These are phyloP conservation scores for Fraxinus angustifolia DNA, from an alignment of 305 asterid species.

Conservation along the genomic window DNA sequence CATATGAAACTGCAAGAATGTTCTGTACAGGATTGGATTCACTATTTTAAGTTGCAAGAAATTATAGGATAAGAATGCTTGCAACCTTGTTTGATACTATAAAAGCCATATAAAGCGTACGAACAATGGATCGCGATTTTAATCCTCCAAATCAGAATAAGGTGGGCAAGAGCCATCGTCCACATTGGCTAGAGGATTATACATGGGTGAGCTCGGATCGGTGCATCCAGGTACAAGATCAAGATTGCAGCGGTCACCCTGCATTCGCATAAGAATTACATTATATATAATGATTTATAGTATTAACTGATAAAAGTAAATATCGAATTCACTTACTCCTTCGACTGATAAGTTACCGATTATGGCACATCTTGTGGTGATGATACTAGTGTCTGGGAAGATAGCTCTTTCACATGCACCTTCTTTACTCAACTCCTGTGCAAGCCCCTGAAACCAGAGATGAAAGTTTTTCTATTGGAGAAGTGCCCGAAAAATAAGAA, in stretches of 20 bases:
- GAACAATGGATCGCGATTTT: neutral
- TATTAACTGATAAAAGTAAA: neutral
- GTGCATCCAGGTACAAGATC: slow-evolving; percentile 67
- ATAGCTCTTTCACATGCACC: slow-evolving; percentile 84
- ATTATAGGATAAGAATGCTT: neutral
- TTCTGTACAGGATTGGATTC: neutral
- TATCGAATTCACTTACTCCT: slow-evolving; percentile 53
- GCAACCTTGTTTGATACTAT: neutral
- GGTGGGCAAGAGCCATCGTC: slow-evolving; percentile 91
- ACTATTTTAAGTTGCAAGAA: neutral
- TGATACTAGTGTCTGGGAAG: slow-evolving; percentile 59
- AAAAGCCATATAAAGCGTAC: neutral
- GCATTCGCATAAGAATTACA: slow-evolving; percentile 17
- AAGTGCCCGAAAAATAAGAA: neutral
- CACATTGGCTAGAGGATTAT: slow-evolving; percentile 65
- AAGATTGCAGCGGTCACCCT: slow-evolving; percentile 87
- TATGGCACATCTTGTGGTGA: slow-evolving; percentile 63
- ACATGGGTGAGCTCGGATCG: slow-evolving; percentile 65
- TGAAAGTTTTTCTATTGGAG: neutral
- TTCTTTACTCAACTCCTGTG: slow-evolving; percentile 65
- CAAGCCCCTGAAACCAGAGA: slow-evolving; percentile 58
- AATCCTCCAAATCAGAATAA: slow-evolving; percentile 60
- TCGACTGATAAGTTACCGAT: slow-evolving; percentile 57
- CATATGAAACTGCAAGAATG: neutral
- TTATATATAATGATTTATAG: neutral